Evolutionary conservation across 2,329 filamentous ascomycete species (phyloP).

Genomic region (Fusarium solani-melongenae): DNA sequence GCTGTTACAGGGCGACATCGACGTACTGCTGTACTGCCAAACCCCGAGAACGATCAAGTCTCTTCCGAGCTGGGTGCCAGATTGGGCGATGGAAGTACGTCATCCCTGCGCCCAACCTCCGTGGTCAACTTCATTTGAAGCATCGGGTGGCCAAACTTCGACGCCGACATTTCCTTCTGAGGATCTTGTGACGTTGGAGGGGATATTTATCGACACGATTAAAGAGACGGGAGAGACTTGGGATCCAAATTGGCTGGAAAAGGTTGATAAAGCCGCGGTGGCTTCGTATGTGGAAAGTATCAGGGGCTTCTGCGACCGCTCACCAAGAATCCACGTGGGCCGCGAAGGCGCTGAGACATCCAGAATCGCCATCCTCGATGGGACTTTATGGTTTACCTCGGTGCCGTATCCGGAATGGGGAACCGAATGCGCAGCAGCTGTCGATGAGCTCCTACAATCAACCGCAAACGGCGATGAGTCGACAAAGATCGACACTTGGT

Average conservation of each 20-base stretch:
- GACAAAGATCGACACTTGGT: neutral
- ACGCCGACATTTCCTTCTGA: neutral
- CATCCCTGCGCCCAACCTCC: conserved; percentile 7
- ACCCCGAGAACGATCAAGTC: conserved; percentile 1
- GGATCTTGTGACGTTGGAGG: neutral
- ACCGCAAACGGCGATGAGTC: neutral
- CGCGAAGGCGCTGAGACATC: conserved; percentile 9
- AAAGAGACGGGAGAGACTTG: conserved; percentile 8
- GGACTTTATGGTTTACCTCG: neutral
- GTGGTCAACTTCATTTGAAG: conserved; percentile 8
- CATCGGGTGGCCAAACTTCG: neutral
- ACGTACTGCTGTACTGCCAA: conserved; percentile 19
- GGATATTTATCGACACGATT: conserved; percentile 12
- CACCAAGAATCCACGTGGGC: neutral
- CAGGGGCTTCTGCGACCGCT: conserved; percentile 9
- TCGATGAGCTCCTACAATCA: neutral
- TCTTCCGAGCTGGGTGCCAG: conserved; percentile 25
- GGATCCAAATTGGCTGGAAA: conserved; percentile 22
- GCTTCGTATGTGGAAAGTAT: conserved; percentile 5
- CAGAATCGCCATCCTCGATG: conserved; percentile 9
- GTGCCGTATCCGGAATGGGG: neutral
- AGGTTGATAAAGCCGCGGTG: neutral
- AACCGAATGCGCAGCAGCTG: neutral
- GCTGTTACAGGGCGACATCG: conserved; percentile 12
- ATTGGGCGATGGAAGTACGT: conserved; percentile 26